phyloP scores from a whole-genome alignment of 805 yeast genomes.

The Barnettozyma botsteinii region DNA sequence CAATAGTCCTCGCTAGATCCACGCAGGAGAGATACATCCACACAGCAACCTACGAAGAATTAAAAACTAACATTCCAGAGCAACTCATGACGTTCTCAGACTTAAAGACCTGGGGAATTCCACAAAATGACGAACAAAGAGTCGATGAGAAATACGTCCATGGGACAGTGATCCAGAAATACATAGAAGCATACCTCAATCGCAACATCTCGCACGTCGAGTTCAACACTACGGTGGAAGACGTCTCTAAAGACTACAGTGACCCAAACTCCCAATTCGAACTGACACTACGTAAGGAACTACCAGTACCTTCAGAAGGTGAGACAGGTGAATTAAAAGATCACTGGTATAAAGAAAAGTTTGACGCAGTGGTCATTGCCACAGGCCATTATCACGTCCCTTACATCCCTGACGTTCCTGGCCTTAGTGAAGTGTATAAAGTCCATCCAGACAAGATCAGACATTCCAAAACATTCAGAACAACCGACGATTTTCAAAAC shows the following conservation, averaged over 20 bases:
- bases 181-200: constrained; percentile 43
- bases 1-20: constrained; percentile 1
- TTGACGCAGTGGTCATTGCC: constrained; percentile 42
- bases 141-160: constrained; percentile 29
- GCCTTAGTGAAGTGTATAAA: constrained; percentile 31
- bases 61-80: constrained; percentile 39
- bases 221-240: constrained; percentile 35
- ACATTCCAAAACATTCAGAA: constrained; percentile 41
- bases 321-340: constrained; percentile 23
- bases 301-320: constrained; percentile 13
- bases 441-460: constrained; percentile 16
- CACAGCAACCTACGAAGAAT: constrained; percentile 27
- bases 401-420: constrained; percentile 40
- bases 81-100: constrained; percentile 42
- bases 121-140: constrained; percentile 16
- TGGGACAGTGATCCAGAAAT: constrained; percentile 47
- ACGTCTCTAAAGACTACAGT: constrained; percentile 23
- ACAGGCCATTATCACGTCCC: constrained; percentile 55
- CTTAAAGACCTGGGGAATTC: constrained; percentile 29
- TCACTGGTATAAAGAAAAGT: constrained; percentile 32
- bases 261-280: constrained; percentile 21
- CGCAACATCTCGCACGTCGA: constrained; percentile 25
- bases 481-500: constrained; percentile 27
- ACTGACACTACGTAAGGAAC: constrained; percentile 28
- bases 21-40: constrained; percentile 24